A percentile compares a stretch with the other conserved stretches of the same genome.
Evolutionary conservation across 139 green algal genomes (phyloP).

Genomic region (Ettlia oleoabundans): DNA sequence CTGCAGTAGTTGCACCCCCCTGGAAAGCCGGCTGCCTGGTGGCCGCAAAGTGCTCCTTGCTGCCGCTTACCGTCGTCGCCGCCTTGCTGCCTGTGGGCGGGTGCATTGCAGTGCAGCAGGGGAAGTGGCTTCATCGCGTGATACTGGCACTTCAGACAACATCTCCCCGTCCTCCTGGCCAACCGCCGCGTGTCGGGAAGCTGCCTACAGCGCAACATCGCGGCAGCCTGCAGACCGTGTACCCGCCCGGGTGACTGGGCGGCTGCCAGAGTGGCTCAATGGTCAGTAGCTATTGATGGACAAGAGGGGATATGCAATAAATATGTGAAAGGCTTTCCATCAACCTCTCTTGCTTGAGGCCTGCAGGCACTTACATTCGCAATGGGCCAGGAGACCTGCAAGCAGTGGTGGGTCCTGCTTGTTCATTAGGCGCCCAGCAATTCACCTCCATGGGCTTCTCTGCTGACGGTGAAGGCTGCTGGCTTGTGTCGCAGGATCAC

Average conservation of each 20-base stretch:
- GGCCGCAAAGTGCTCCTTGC: too few species aligned
- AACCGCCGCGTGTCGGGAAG: background rate
- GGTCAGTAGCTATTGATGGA: too few species aligned
- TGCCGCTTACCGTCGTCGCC: too few species aligned
- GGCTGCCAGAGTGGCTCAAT: constrained; percentile 60
- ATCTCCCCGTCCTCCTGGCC: constrained; percentile 14
- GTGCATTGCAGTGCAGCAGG: background rate
- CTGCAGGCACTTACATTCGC: too few species aligned
- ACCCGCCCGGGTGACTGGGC: constrained; percentile 39
- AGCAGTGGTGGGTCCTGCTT: constrained; percentile 13
- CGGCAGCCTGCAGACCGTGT: constrained; percentile 17
- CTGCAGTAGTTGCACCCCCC: too few species aligned
- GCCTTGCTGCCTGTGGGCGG: too few species aligned
- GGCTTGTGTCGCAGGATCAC: constrained; percentile 49
- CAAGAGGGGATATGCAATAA: too few species aligned
- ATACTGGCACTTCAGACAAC: background rate
- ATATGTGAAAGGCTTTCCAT: too few species aligned
- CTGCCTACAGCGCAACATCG: background rate
- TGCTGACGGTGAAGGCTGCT: constrained; percentile 19
- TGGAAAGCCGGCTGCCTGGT: too few species aligned
- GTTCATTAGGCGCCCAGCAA: too few species aligned
- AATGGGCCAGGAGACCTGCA: constrained; percentile 67
- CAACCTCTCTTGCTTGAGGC: too few species aligned
- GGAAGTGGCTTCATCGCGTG: background rate
- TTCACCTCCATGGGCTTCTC: too few species aligned